Conservation (phyloP, 306 rosid species). For the Citrullus mucosospermus region DNA sequence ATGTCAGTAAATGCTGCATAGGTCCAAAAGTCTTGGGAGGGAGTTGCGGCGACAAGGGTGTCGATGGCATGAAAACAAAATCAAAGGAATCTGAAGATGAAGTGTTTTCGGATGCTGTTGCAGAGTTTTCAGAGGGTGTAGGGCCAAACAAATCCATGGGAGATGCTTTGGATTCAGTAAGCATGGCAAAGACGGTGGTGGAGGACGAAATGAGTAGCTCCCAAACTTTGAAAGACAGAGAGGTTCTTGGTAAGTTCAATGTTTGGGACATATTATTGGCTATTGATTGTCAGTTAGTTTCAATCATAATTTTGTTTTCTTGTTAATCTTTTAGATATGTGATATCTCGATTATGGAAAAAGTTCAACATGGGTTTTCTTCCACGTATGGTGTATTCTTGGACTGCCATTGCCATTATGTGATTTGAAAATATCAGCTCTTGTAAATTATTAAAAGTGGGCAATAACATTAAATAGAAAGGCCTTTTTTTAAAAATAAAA, state of each 20-base stretch:
- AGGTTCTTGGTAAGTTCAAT: constrained; percentile 28
- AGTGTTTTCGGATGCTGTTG: constrained; percentile 57
- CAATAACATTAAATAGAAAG: neutral
- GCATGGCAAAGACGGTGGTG: constrained; percentile 15
- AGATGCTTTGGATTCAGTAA: constrained; percentile 17
- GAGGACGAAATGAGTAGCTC: constrained; percentile 16
- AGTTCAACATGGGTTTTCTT: neutral
- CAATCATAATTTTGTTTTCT: neutral
- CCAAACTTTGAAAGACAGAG: constrained; percentile 13
- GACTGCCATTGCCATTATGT: neutral
- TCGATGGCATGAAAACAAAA: constrained; percentile 16
- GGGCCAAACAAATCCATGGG: constrained; percentile 6
- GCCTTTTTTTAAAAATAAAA: neutral
- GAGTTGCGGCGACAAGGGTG: constrained; percentile 20
- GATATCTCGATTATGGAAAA: neutral
- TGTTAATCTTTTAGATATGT: neutral
- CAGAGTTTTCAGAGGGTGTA: constrained; percentile 44
- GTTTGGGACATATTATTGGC: neutral
- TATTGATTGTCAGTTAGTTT: neutral
- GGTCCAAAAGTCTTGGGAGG: constrained; percentile 28
- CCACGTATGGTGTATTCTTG: neutral
- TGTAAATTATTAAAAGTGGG: neutral
- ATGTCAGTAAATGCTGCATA: constrained; percentile 15
- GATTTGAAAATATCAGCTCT: neutral
- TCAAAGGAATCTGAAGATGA: constrained; percentile 39